Evolutionary conservation across 176 grass and related monocot genomes (phyloP).

Genomic region (Metroxylon sagu): DNA sequence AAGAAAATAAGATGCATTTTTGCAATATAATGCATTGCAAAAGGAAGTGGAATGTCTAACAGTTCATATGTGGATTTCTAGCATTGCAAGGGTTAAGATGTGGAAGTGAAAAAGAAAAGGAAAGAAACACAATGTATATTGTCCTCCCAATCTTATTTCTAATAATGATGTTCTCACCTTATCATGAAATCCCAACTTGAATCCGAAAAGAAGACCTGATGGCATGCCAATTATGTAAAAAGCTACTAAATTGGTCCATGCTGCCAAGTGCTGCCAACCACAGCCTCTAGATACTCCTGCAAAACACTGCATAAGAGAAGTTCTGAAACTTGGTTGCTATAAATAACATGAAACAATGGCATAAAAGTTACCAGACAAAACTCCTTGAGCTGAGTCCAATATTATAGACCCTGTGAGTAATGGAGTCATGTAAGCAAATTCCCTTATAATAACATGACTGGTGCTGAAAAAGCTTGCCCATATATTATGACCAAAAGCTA

Average conservation of each 20-base stretch:
- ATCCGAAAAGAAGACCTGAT: slow-evolving; percentile 53
- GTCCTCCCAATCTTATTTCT: too few relatives aligned
- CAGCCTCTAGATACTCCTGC: slow-evolving; percentile 78
- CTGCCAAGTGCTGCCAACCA: slow-evolving; percentile 86
- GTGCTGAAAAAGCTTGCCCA: slow-evolving; percentile 76
- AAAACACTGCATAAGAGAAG: not conserved
- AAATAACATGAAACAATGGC: too few relatives aligned
- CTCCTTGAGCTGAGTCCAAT: slow-evolving; percentile 71
- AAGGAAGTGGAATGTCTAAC: too few relatives aligned
- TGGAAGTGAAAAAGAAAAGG: too few relatives aligned
- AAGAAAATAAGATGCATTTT: too few relatives aligned
- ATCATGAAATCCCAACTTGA: slow-evolving; percentile 49
- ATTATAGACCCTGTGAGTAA: slow-evolving; percentile 55
- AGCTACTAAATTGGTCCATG: slow-evolving; percentile 75
- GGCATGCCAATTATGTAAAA: slow-evolving; percentile 89
- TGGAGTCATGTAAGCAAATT: slow-evolving; percentile 54
- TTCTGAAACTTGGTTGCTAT: too few relatives aligned
- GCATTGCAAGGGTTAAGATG: too few relatives aligned
- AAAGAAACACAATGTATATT: too few relatives aligned
- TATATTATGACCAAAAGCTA: slow-evolving; percentile 40
- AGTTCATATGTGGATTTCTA: too few relatives aligned
- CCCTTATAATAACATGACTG: slow-evolving; percentile 37
- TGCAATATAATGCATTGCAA: too few relatives aligned
- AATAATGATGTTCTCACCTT: slow-evolving; percentile 17
- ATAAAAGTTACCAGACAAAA: slow-evolving; percentile 41